A percentile compares a stretch with the other conserved stretches of the same genome.
These are phyloP conservation scores for Phytopythium boreale DNA, from an alignment of 352 stramenopile species.

Conservation along the genomic window DNA sequence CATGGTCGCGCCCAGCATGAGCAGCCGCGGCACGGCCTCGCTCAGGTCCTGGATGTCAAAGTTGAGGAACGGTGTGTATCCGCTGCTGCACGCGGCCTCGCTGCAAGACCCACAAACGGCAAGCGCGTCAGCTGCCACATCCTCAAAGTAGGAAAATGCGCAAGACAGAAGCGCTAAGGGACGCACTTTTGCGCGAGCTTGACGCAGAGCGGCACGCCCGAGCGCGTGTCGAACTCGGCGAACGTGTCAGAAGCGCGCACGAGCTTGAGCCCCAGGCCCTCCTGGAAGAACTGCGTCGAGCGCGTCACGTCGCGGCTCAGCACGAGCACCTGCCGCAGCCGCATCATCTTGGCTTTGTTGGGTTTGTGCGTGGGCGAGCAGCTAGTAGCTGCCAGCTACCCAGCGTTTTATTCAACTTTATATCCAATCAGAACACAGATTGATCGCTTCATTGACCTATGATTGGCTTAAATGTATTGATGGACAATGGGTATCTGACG, in stretches of 20 bases:
- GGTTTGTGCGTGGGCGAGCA: too few relatives aligned
- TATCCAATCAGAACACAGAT: too few relatives aligned
- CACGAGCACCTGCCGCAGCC: constrained; percentile 81
- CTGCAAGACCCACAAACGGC: constrained; percentile 17
- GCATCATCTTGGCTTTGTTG: constrained; percentile 26
- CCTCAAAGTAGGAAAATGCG: neutral
- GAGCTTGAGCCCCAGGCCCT: constrained; percentile 74
- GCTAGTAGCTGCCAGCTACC: too few relatives aligned
- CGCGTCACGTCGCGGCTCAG: constrained; percentile 78
- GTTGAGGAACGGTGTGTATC: constrained; percentile 90
- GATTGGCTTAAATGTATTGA: too few relatives aligned
- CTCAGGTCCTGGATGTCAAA: constrained; percentile 90
- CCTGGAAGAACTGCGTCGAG: constrained; percentile 81
- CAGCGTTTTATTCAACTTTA: too few relatives aligned
- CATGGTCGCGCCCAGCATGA: constrained; percentile 88
- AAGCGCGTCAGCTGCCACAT: neutral
- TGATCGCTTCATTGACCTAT: too few relatives aligned
- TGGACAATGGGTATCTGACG: too few relatives aligned
- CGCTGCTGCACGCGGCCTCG: constrained; percentile 78
- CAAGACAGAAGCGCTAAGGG: too few relatives aligned
- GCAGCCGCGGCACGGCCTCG: constrained; percentile 77
- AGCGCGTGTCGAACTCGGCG: constrained; percentile 71
- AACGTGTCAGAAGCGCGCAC: constrained; percentile 80
- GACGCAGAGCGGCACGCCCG: constrained; percentile 67
- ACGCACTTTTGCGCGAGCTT: constrained; percentile 76